A percentile compares a stretch with the other conserved stretches of the same genome.
These are phyloP conservation scores for Hirsutella minnesotensis DNA, from an alignment of 2,329 filamentous ascomycete species.

Conservation along the genomic window DNA sequence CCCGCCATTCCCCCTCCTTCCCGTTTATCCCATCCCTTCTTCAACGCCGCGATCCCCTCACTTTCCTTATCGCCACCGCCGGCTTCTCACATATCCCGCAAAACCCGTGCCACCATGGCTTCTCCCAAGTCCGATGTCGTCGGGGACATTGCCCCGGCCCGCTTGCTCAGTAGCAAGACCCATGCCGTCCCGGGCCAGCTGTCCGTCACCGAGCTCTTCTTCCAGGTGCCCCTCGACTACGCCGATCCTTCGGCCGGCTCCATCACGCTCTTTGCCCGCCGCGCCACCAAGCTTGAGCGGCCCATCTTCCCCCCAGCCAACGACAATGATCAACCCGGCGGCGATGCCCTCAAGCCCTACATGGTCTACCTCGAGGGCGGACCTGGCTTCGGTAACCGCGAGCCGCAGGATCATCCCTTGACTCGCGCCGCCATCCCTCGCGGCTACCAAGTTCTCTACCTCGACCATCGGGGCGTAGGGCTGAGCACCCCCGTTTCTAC, in stretches of 20 bases:
- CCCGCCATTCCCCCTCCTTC: too few relatives aligned
- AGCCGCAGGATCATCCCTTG: slow-evolving; percentile 62
- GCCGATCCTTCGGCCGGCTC: slow-evolving; percentile 44
- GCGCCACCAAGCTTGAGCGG: slow-evolving; percentile 53
- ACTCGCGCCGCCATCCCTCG: slow-evolving; percentile 61
- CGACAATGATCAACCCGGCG: slow-evolving; percentile 11
- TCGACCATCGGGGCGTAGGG: slow-evolving; percentile 89
- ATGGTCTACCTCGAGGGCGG: slow-evolving; percentile 76
- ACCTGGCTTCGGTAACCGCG: slow-evolving; percentile 64
- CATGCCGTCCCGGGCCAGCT: slow-evolving; percentile 50
- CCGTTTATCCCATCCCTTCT: too few relatives aligned
- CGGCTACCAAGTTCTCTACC: slow-evolving; percentile 73
- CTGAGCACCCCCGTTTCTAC: slow-evolving; percentile 71
- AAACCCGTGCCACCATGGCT: neutral
- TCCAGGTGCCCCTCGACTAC: slow-evolving; percentile 77
- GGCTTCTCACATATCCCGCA: neutral
- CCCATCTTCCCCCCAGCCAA: slow-evolving; percentile 38
- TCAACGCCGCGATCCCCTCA: too few relatives aligned
- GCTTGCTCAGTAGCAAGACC: slow-evolving; percentile 27
- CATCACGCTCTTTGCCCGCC: slow-evolving; percentile 68
- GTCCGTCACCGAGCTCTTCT: slow-evolving; percentile 70
- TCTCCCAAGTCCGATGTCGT: slow-evolving; percentile 2
- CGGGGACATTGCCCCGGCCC: slow-evolving; percentile 22
- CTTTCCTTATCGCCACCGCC: neutral
- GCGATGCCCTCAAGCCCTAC: slow-evolving; percentile 35